These are phyloP conservation scores for Epichloe sylvatica DNA, from an alignment of 2,329 filamentous ascomycete species.

Conservation along the genomic window DNA sequence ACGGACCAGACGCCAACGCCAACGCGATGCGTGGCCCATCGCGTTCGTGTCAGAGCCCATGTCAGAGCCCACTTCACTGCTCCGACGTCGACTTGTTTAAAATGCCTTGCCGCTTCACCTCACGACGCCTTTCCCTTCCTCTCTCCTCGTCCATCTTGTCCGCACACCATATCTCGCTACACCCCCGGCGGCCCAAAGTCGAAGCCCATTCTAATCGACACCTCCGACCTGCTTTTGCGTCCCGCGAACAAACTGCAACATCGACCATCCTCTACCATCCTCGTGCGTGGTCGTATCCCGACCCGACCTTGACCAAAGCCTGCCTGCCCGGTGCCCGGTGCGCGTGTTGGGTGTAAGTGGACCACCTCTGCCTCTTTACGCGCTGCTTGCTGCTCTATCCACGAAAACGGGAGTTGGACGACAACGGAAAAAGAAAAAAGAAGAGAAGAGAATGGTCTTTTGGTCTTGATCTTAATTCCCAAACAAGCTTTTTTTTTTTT, in stretches of 20 bases:
- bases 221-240: conserved; percentile 1
- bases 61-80: conserved; percentile 6
- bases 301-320: too few relatives aligned
- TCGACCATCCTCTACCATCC: neutral
- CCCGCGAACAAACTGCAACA: neutral
- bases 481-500: neutral
- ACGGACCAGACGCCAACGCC: neutral
- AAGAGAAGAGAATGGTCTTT: neutral
- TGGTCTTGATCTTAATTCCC: neutral
- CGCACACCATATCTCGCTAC: neutral
- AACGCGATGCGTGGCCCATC: conserved; percentile 10
- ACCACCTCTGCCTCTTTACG: neutral
- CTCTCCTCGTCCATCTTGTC: neutral
- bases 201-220: neutral
- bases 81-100: neutral
- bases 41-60: conserved; percentile 11
- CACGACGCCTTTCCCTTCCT: neutral
- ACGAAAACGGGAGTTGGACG: conserved; percentile 3
- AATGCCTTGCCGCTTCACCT: neutral
- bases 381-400: conserved; percentile 9
- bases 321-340: too few relatives aligned
- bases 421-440: neutral
- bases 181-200: neutral
- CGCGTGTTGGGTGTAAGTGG: too few relatives aligned
- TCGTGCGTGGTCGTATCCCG: too few relatives aligned